phyloP scores from a whole-genome alignment of 345 rosid species.

The Mallotus nudiflorus region DNA sequence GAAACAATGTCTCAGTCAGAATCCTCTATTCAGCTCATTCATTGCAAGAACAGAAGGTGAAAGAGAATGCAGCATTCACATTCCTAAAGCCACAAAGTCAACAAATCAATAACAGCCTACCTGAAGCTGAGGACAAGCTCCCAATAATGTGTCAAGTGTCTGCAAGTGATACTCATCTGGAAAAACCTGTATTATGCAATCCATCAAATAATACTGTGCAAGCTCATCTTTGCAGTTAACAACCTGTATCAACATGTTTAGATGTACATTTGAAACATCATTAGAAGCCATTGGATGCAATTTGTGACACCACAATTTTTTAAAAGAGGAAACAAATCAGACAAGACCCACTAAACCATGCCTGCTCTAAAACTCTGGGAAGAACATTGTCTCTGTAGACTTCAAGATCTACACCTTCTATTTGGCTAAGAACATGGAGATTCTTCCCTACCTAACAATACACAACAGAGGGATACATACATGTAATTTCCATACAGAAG shows the following conservation, averaged over 20 bases:
- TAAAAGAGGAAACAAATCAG: neutral
- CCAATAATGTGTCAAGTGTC: slow-evolving; percentile 86
- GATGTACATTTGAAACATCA: neutral
- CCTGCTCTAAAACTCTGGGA: slow-evolving; percentile 98
- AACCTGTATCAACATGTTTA: slow-evolving; percentile 43
- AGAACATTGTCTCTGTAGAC: slow-evolving; percentile 90
- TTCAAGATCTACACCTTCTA: slow-evolving; percentile 94
- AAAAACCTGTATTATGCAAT: slow-evolving; percentile 97
- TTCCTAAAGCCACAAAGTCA: neutral
- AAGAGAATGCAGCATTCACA: neutral
- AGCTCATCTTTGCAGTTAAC: slow-evolving; percentile 97
- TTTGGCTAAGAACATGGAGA: slow-evolving; percentile 93
- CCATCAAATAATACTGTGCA: slow-evolving; percentile 92
- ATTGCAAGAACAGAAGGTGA: neutral
- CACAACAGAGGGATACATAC: neutral
- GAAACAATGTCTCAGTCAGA: slow-evolving; percentile 4
- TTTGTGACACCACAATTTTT: neutral
- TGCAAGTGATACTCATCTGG: slow-evolving; percentile 98
- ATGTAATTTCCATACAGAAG: neutral
- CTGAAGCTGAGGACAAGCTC: slow-evolving; percentile 97
- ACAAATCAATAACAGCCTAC: slow-evolving; percentile 36
- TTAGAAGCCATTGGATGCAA: neutral
- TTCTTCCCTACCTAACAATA: slow-evolving; percentile 89
- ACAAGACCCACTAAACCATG: slow-evolving; percentile 21
- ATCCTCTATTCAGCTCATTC: too few species aligned